Evolutionary conservation across 495 filamentous ascomycete species (phyloP).

Genomic region (Lichina pygmaea): DNA sequence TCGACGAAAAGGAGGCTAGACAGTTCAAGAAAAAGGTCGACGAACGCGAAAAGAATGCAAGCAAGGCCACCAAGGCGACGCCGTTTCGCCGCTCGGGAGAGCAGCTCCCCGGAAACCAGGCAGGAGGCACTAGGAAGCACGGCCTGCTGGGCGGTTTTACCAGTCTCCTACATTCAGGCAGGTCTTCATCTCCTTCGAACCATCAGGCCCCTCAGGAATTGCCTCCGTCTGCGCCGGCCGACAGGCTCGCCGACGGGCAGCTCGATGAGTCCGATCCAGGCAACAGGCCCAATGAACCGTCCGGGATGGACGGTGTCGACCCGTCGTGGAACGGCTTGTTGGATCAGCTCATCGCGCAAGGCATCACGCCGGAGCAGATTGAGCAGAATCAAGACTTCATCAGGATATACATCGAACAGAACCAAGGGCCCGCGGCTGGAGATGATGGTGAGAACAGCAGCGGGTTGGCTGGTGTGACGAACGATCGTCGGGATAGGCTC

Average conservation of each 20-base stretch:
- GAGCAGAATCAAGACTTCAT: slow-evolving; percentile 87
- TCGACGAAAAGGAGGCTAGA: slow-evolving; percentile 88
- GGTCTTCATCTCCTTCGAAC: slow-evolving; percentile 30
- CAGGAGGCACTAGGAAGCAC: slow-evolving; percentile 5
- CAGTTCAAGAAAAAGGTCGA: slow-evolving; percentile 87
- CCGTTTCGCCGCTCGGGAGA: slow-evolving; percentile 29
- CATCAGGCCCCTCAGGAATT: slow-evolving; percentile 21
- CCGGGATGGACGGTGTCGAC: slow-evolving; percentile 57
- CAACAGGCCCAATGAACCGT: neutral
- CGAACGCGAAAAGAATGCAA: slow-evolving; percentile 77
- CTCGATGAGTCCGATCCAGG: neutral
- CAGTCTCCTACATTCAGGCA: slow-evolving; percentile 41
- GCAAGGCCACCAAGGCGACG: slow-evolving; percentile 53
- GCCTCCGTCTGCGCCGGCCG: slow-evolving; percentile 12
- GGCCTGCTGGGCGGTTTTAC: slow-evolving; percentile 29
- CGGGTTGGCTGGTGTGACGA: neutral
- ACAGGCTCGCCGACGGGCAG: neutral
- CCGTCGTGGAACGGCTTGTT: slow-evolving; percentile 64
- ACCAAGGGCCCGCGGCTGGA: slow-evolving; percentile 25
- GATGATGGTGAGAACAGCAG: slow-evolving; percentile 2
- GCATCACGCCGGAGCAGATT: slow-evolving; percentile 79
- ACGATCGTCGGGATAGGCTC: slow-evolving; percentile 23
- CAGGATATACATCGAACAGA: slow-evolving; percentile 63
- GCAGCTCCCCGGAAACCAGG: neutral
- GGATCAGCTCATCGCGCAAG: slow-evolving; percentile 59